Percentiles rank a stretch among this genome's conserved stretches.
Evolutionary conservation across 2,329 filamentous ascomycete species (phyloP).

Genomic region (Penicillium thymicola): DNA sequence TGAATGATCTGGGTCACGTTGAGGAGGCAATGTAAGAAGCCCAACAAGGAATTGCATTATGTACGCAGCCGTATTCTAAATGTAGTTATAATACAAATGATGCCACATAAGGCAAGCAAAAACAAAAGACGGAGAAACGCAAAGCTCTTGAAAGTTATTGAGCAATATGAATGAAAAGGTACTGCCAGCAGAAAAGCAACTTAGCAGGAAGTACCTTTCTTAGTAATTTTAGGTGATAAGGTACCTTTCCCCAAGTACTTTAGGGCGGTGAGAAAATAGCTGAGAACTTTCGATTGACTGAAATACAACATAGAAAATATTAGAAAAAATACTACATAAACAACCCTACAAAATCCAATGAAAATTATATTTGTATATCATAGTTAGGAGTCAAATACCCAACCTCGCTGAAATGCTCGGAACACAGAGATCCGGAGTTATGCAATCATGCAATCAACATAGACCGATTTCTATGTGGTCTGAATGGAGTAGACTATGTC

Average conservation of each 20-base stretch:
- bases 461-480: not conserved
- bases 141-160: not conserved
- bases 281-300: not conserved
- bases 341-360: not conserved
- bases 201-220: not conserved
- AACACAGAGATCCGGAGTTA: constrained; percentile 14
- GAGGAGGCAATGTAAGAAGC: not conserved
- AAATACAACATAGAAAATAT: not conserved
- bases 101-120: not conserved
- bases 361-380: constrained; percentile 1
- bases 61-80: not conserved
- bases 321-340: not conserved
- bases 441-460: constrained; percentile 7
- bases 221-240: accelerated
- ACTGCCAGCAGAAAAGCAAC: not conserved
- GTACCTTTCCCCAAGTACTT: accelerated
- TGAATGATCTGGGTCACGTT: not conserved
- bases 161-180: not conserved
- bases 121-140: not conserved
- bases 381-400: constrained; percentile 9
- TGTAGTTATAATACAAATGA: not conserved
- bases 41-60: not conserved
- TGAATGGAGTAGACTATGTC: not conserved
- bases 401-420: constrained; percentile 24
- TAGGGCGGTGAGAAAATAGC: not conserved